These are phyloP conservation scores for Earliella scabrosa DNA, from an alignment of 1,284 basidiomycete genomes.

Conservation along the genomic window DNA sequence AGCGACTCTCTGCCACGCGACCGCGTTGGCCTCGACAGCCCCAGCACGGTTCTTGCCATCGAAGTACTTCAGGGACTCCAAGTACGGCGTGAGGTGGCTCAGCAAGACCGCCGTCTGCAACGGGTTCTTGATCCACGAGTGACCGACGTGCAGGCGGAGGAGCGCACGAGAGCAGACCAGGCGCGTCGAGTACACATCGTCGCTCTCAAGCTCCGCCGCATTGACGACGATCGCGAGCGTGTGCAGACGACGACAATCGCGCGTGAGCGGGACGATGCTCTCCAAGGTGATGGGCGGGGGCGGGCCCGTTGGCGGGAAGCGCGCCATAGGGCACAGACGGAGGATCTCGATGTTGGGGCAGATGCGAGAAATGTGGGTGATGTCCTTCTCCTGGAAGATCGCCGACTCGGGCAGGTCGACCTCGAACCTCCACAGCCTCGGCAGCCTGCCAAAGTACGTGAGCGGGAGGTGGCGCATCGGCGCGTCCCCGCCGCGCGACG, in stretches of 20 bases:
- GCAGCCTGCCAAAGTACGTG: constrained; percentile 57
- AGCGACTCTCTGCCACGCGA: constrained; percentile 67
- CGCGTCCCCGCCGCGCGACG: constrained; percentile 56
- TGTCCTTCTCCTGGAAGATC: constrained; percentile 62
- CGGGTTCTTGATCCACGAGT: constrained; percentile 71
- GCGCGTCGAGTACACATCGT: constrained; percentile 48
- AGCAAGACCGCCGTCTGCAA: constrained; percentile 70
- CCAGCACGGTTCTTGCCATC: constrained; percentile 74
- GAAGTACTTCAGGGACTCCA: constrained; percentile 74
- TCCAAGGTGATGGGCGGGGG: constrained; percentile 51
- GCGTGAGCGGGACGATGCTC: constrained; percentile 60
- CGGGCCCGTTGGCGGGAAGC: constrained; percentile 56
- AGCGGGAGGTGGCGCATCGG: constrained; percentile 57
- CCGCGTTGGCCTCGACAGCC: constrained; percentile 64
- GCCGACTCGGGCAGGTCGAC: constrained; percentile 77
- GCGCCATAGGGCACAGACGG: constrained; percentile 66
- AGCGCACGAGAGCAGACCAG: constrained; percentile 64
- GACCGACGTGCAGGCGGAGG: constrained; percentile 68
- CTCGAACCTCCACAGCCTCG: constrained; percentile 60
- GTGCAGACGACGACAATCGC: constrained; percentile 60
- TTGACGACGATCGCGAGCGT: constrained; percentile 68
- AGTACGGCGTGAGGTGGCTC: constrained; percentile 72
- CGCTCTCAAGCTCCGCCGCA: constrained; percentile 47
- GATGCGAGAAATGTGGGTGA: constrained; percentile 57
- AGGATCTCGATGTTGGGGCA: constrained; percentile 70